Conservation (phyloP, 106 monocot species). For the Allium sativum region DNA sequence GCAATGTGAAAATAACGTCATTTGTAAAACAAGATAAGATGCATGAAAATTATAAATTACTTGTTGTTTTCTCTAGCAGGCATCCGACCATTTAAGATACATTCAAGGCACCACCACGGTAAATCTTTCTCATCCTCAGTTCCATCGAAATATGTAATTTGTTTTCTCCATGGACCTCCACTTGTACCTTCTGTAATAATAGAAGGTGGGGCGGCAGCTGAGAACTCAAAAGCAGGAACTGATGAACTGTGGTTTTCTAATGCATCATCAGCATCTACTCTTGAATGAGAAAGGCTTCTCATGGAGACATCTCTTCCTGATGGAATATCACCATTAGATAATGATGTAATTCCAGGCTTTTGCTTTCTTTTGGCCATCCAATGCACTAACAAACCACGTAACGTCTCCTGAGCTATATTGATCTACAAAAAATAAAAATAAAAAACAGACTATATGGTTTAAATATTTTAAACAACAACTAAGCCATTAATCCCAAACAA, state of each 20-base stretch:
- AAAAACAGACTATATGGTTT: not conserved
- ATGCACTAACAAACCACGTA: constrained; percentile 66
- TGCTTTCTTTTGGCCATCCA: constrained; percentile 80
- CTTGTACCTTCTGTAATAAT: constrained; percentile 86
- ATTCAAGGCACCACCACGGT: constrained; percentile 92
- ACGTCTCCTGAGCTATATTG: constrained; percentile 92
- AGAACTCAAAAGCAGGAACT: constrained; percentile 72
- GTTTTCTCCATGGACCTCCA: constrained; percentile 93
- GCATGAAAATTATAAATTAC: constrained; percentile 25
- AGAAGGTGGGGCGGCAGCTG: constrained; percentile 67
- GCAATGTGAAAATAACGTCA: not conserved
- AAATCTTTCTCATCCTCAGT: constrained; percentile 87
- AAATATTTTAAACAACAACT: too few relatives aligned
- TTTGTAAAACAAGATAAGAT: not conserved
- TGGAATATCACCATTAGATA: constrained; percentile 45
- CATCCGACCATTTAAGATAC: constrained; percentile 59
- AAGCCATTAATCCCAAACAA: too few relatives aligned
- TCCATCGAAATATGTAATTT: constrained; percentile 73
- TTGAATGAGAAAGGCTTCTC: constrained; percentile 46
- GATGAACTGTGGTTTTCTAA: constrained; percentile 34
- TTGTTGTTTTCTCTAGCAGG: constrained; percentile 79
- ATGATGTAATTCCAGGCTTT: constrained; percentile 38
- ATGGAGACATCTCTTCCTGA: constrained; percentile 36
- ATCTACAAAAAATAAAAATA: constrained; percentile 38
- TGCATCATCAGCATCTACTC: constrained; percentile 56